A percentile compares a stretch with the other conserved stretches of the same genome.
Evolutionary conservation across 1,284 basidiomycete genomes (phyloP).

Genomic region (Pseudozyma pruni): DNA sequence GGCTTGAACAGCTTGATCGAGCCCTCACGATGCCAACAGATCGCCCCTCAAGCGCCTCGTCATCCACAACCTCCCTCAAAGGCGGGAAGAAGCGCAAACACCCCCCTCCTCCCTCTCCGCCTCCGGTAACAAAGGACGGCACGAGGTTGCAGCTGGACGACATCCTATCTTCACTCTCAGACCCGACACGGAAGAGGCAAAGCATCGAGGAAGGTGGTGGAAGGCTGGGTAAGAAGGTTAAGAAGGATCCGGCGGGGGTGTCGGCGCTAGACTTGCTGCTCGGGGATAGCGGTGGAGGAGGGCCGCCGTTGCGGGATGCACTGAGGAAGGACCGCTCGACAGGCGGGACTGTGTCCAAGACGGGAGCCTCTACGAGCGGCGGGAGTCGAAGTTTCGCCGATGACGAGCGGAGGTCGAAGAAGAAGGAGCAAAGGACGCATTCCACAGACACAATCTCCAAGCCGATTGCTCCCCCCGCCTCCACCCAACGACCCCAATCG

Average conservation of each 20-base stretch:
- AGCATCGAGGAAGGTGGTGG: not conserved
- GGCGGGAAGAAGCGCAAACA: slow-evolving; percentile 12
- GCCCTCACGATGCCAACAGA: not conserved
- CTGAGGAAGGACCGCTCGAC: not conserved
- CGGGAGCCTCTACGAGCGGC: too few relatives aligned
- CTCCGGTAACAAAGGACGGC: not conserved
- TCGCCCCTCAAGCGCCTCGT: not conserved
- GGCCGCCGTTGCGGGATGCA: too few relatives aligned
- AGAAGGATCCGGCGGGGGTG: not conserved
- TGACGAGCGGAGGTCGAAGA: too few relatives aligned
- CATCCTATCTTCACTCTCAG: not conserved
- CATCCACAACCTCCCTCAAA: too few relatives aligned
- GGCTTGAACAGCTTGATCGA: not conserved
- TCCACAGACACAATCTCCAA: too few relatives aligned
- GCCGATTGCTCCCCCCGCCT: too few relatives aligned
- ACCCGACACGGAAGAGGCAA: not conserved
- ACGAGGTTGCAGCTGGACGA: slow-evolving; percentile 10
- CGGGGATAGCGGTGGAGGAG: not conserved
- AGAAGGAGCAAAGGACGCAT: too few relatives aligned
- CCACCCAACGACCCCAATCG: too few relatives aligned
- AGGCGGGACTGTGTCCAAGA: too few relatives aligned
- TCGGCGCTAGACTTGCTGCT: slow-evolving; percentile 8
- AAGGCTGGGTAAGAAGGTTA: slow-evolving; percentile 2
- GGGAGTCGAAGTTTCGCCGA: too few relatives aligned
- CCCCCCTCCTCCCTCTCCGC: not conserved